Percentiles rank a stretch among this genome's conserved stretches.
phyloP scores from a whole-genome alignment of 2,329 filamentous ascomycete species.

The Arthrobotrys entomopaga region DNA sequence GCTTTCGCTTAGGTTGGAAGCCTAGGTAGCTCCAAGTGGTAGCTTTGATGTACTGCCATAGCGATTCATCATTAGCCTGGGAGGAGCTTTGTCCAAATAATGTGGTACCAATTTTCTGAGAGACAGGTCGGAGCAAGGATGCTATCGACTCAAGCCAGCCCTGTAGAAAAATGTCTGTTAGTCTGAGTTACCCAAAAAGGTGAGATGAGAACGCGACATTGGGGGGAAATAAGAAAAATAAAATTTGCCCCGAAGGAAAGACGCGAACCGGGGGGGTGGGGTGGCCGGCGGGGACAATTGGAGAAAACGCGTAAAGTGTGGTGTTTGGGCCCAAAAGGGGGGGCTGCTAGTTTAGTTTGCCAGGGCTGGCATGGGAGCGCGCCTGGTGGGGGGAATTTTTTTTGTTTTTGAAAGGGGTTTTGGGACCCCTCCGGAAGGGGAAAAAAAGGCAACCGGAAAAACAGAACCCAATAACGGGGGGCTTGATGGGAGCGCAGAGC shows the following conservation, averaged over 20 bases:
- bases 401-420: slow-evolving; percentile 36
- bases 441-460: slow-evolving; percentile 38
- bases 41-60: slow-evolving; percentile 33
- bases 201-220: slow-evolving; percentile 2
- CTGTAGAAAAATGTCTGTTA: slow-evolving; percentile 19
- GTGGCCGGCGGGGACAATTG: slow-evolving; percentile 24
- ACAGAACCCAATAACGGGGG: slow-evolving; percentile 21
- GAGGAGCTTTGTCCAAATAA: background rate
- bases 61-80: background rate
- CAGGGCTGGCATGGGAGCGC: slow-evolving; percentile 26
- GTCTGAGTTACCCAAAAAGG: slow-evolving; percentile 9
- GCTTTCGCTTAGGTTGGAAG: slow-evolving; percentile 16
- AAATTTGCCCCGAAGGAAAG: slow-evolving; percentile 1
- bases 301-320: slow-evolving; percentile 49
- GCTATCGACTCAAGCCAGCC: slow-evolving; percentile 37
- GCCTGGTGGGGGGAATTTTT: slow-evolving; percentile 41
- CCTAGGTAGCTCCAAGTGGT: slow-evolving; percentile 30
- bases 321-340: slow-evolving; percentile 46
- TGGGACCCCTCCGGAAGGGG: background rate
- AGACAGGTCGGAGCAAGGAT: slow-evolving; percentile 10
- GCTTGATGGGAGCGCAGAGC: slow-evolving; percentile 5
- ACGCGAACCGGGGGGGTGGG: slow-evolving; percentile 29
- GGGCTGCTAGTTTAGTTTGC: slow-evolving; percentile 30
- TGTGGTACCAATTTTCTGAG: slow-evolving; percentile 1
- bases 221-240: slow-evolving; percentile 16